Base-by-base conservation (phyloP, 169 alveolate genomes). In the Plasmodium knowlesi region DNA sequence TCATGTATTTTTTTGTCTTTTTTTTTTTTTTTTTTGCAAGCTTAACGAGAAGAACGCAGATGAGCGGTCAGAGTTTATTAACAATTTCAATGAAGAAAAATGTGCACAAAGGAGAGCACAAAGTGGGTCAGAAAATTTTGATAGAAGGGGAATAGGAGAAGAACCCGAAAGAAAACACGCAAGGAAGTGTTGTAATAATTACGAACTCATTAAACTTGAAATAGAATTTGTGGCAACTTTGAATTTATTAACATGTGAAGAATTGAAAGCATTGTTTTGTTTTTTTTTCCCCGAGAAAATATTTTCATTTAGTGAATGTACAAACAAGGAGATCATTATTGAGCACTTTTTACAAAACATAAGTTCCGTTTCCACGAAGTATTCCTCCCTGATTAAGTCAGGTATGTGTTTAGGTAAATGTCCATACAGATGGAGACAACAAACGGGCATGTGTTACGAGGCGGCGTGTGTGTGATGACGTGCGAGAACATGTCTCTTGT, bases 201-300 rank as follows among this genome's bases (percentile, higher is more conserved):
- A 85, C 82, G 70, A 76, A 30, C 43, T 85, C 43, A 85, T 85
- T 76, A 85, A 85, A 85, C 93, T 85, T 50, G 93, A 85, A 74
- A 85, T 85, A 85, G 86, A 85, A 85, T 85, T 85, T 76, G 85
- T 85, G 25, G 79, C 93, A 74, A 85, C 86, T 9, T 32, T 85
- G 67, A 74, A 85, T 85, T 53, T 85, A 85, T 70, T 85, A 85
- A 85, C 93, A 76, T 34, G 37, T 28, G 93, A 85, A n/a, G 93
- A 85, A 78, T 54, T 85, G 70, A 46, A 74, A 76, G 37, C 72
- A 34, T 39, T 85, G 43, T 76, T 39, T 76, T 22, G 41, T 32
- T 85, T 74, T 32, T 85, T 85, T 85, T 85, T 85, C 43, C 81
- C 93, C 14, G 93, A 85, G 70, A 46, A 85, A 32, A 16, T 73